Percentiles rank a stretch among this genome's conserved stretches.
phyloP scores from a whole-genome alignment of 305 asterid genomes.

The Fraxinus paxiana region DNA sequence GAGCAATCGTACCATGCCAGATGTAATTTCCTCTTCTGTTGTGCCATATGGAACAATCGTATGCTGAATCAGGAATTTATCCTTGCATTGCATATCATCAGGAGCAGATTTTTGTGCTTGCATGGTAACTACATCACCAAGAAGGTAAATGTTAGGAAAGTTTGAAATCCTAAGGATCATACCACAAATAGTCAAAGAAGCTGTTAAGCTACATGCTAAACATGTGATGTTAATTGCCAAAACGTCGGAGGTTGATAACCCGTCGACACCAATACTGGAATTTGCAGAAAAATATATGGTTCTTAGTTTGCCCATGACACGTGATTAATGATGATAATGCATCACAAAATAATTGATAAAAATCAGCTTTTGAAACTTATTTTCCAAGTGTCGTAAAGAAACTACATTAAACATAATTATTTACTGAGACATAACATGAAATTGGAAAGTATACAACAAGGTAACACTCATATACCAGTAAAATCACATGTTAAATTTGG shows the following conservation, averaged over 20 bases:
- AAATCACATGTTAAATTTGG: constrained; percentile 68
- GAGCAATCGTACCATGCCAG: constrained; percentile 59
- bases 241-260: background rate
- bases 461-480: constrained; percentile 46
- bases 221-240: background rate
- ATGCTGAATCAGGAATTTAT: constrained; percentile 80
- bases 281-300: background rate
- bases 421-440: background rate
- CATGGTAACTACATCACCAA: constrained; percentile 56
- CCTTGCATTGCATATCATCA: constrained; percentile 70
- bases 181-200: background rate
- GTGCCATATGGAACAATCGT: constrained; percentile 68
- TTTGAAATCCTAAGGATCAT: background rate
- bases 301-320: background rate
- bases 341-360: background rate
- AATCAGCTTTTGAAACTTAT: background rate
- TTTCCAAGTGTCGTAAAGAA: background rate
- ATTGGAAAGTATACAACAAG: background rate
- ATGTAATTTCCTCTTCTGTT: constrained; percentile 60
- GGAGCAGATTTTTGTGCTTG: constrained; percentile 74
- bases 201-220: constrained; percentile 6
- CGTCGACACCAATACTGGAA: background rate
- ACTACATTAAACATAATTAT: background rate
- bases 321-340: background rate
- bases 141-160: background rate